phyloP scores from a whole-genome alignment of 352 stramenopile species.

The Thalassiosira allenii region DNA sequence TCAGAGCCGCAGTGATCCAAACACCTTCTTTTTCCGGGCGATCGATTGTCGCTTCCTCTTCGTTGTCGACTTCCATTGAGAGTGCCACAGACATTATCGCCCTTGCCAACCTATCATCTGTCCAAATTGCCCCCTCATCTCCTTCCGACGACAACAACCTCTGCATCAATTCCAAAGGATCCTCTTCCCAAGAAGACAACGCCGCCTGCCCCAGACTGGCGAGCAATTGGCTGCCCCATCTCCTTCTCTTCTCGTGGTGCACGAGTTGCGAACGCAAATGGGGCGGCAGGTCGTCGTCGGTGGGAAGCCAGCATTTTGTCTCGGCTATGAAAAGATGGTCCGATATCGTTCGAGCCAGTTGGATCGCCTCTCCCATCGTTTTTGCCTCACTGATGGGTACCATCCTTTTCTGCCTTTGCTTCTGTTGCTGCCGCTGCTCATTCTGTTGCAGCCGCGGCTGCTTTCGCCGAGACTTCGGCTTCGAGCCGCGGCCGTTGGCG shows the following conservation, averaged over 20 bases:
- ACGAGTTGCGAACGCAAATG: slow-evolving; percentile 68
- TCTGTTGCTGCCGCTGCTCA: no score
- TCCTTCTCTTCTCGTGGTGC: slow-evolving; percentile 74
- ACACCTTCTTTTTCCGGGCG: slow-evolving; percentile 58
- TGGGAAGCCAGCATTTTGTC: slow-evolving; percentile 66
- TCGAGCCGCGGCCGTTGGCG: slow-evolving; percentile 1
- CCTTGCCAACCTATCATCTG: slow-evolving; percentile 40
- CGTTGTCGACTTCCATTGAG: slow-evolving; percentile 23
- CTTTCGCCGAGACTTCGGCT: slow-evolving; percentile 14
- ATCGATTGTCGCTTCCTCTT: slow-evolving; percentile 29
- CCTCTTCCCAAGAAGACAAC: slow-evolving; percentile 43
- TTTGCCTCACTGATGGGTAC: slow-evolving; percentile 15
- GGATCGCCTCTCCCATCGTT: slow-evolving; percentile 60
- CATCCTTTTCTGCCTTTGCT: slow-evolving; percentile 30
- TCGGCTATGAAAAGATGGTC: slow-evolving; percentile 47
- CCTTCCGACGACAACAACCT: not conserved
- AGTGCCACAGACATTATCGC: slow-evolving; percentile 56
- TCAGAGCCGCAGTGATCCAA: slow-evolving; percentile 47
- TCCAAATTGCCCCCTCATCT: slow-evolving; percentile 35
- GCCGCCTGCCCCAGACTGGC: slow-evolving; percentile 58
- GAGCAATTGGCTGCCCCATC: slow-evolving; percentile 66
- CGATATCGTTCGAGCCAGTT: slow-evolving; percentile 29
- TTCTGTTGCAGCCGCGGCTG: not conserved
- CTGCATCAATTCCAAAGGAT: slow-evolving; percentile 15
- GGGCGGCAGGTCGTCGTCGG: slow-evolving; percentile 60